Conservation (phyloP, 1,139 yeast species). For the Meyerozyma guilliermondii region DNA sequence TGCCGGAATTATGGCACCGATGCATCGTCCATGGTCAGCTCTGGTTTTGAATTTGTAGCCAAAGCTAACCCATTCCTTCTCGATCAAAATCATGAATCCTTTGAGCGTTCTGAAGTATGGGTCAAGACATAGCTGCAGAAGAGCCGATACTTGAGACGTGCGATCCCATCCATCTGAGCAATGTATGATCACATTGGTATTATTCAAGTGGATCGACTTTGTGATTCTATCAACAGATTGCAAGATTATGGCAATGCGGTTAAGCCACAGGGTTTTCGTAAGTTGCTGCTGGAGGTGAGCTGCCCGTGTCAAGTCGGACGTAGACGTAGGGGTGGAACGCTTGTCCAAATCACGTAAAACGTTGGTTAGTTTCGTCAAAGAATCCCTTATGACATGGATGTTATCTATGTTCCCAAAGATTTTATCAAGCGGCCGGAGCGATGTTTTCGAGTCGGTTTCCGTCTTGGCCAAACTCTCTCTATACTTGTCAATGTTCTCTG, state of each 20-base stretch:
- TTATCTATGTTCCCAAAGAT: constrained; percentile 89
- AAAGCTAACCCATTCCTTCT: constrained; percentile 93
- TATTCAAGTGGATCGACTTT: constrained; percentile 74
- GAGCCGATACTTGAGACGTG: constrained; percentile 82
- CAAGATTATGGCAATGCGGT: constrained; percentile 61
- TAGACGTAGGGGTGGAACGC: constrained; percentile 19
- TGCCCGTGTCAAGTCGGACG: constrained; percentile 6
- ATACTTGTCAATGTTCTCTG: constrained; percentile 88
- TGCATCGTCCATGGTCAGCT: constrained; percentile 63
- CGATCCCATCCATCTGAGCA: constrained; percentile 99
- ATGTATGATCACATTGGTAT: constrained; percentile 80
- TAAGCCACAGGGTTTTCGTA: constrained; percentile 75
- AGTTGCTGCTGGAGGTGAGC: constrained; percentile 40
- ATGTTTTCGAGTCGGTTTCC: not conserved
- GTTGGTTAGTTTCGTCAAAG: constrained; percentile 58
- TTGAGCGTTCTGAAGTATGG: constrained; percentile 83
- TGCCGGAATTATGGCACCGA: constrained; percentile 31
- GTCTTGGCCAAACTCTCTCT: constrained; percentile 24
- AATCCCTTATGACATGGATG: constrained; percentile 91
- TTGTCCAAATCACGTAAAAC: constrained; percentile 68
- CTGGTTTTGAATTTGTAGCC: constrained; percentile 89
- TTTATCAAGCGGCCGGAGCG: constrained; percentile 40
- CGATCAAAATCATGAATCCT: constrained; percentile 81
- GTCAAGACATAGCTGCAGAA: constrained; percentile 83
- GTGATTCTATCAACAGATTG: constrained; percentile 76